Evolutionary conservation across 1,284 basidiomycete species (phyloP), one percentile per base, ranked within the genome.

Genomic region (Malassezia slooffiae): DNA sequence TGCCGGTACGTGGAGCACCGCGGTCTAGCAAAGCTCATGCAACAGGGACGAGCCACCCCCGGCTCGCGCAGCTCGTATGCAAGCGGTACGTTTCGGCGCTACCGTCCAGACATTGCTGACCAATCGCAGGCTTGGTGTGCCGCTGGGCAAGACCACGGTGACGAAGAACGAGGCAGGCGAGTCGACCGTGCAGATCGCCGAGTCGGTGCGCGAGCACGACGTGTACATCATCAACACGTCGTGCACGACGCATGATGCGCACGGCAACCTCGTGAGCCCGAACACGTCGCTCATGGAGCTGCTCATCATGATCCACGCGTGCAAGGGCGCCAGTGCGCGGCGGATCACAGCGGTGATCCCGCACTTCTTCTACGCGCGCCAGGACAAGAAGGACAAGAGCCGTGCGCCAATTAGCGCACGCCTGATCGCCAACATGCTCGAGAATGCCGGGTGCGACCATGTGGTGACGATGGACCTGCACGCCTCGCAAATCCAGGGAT

Each of bases 311-410:
- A 93, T 96, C 63, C 91, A 97, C 71, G 91, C 93, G 12, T 96
- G 93, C 80, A 95, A 93, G 58, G 68, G 71, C 37, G 67, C 70
- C 6, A 90, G 86, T 55, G 90, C 91, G 41, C 85, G 83, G 70
- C 77, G 93, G 56, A 95, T 97, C 69, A 96, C 91, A 15, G 91
- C 91, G 22, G 89, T 97, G 45, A 71, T 72, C 44, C 66, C 66
- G 4, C 66, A 69, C 55, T 69, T 69, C 38, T 67, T 63, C 54
- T 67, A 69, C 46, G 66, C 66, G 12, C 44, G 66, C 12, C 66
- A 99, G 73, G 93, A 99, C 76, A 97, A 97, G 73, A 99, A 97
- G 74, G 93, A 99, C 78, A 97, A 97, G 75, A 90, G 85, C 58
- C 79, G 93, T 41, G 93, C 93, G 15, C 93, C 93, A 33, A 99